phyloP scores from a whole-genome alignment of 2,329 filamentous ascomycete species.

The Emergomyces africanus region DNA sequence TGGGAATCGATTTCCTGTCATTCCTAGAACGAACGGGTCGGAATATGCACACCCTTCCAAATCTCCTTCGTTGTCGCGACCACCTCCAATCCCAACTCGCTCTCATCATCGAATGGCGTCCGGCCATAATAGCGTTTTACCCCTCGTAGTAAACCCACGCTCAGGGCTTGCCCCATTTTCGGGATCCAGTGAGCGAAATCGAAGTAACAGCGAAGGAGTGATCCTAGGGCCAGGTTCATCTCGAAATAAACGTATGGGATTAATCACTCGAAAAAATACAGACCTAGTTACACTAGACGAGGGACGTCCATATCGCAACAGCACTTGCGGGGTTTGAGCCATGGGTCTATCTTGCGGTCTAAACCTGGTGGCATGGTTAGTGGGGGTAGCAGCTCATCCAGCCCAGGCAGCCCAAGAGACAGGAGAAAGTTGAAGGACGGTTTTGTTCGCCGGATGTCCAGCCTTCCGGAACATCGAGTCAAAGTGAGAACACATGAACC shows the following conservation, averaged over 20 bases:
- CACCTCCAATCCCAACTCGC: constrained; percentile 65
- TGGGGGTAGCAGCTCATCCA: constrained; percentile 29
- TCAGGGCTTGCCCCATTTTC: constrained; percentile 61
- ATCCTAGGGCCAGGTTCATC: constrained; percentile 33
- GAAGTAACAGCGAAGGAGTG: constrained; percentile 51
- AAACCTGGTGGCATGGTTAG: constrained; percentile 21
- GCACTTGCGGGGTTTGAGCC: constrained; percentile 45
- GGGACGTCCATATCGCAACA: constrained; percentile 37
- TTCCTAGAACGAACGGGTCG: constrained; percentile 46
- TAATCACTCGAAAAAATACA: constrained; percentile 44
- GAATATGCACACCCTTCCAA: constrained; percentile 52
- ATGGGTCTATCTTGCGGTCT: constrained; percentile 40
- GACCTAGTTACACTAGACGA: constrained; percentile 44
- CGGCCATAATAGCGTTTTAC: constrained; percentile 25
- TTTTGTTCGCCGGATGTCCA: constrained; percentile 41
- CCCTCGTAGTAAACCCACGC: constrained; percentile 43
- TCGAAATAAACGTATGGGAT: constrained; percentile 48
- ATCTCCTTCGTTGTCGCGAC: constrained; percentile 53
- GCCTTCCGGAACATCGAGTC: constrained; percentile 43
- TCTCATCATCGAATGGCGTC: constrained; percentile 59
- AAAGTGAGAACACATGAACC: constrained; percentile 35
- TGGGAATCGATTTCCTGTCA: constrained; percentile 47
- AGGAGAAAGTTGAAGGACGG: constrained; percentile 29
- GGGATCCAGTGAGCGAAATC: constrained; percentile 48
- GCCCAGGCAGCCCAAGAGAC: constrained; percentile 33